phyloP scores from a whole-genome alignment of 2,329 filamentous ascomycete genomes.

The Botrytis squamosa region DNA sequence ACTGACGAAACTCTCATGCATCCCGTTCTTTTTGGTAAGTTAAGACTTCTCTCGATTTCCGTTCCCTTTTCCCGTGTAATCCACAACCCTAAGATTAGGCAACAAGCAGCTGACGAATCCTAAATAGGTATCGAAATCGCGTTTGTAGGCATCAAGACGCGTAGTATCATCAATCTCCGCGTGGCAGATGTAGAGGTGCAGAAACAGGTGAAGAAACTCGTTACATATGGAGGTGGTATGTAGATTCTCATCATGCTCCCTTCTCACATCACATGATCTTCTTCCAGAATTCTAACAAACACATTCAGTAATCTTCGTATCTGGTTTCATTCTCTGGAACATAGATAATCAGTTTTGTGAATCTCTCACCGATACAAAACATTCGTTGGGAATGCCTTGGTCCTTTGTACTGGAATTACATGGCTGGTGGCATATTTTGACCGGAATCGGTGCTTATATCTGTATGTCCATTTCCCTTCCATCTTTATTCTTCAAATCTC shows the following conservation, averaged over 20 bases:
- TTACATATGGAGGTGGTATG: constrained; percentile 33
- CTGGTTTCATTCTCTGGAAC: constrained; percentile 56
- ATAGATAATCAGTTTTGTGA: constrained; percentile 55
- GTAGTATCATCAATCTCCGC: constrained; percentile 33
- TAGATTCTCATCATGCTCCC: background rate
- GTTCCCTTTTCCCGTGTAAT: background rate
- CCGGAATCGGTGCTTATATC: constrained; percentile 51
- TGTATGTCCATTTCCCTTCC: constrained; percentile 26
- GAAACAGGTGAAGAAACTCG: constrained; percentile 32
- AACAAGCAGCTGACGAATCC: background rate
- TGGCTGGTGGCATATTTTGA: constrained; percentile 64
- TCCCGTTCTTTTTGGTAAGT: constrained; percentile 28
- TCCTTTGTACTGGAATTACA: constrained; percentile 58
- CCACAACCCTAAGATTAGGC: background rate
- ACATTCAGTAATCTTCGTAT: constrained; percentile 39
- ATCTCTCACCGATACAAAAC: constrained; percentile 47
- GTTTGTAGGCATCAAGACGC: constrained; percentile 30
- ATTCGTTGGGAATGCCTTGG: constrained; percentile 52
- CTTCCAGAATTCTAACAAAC: background rate
- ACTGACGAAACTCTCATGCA: constrained; percentile 29
- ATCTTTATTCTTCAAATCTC: background rate
- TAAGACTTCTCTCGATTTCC: background rate
- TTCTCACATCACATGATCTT: background rate
- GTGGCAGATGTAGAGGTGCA: constrained; percentile 31
- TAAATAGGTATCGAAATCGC: constrained; percentile 29